A percentile compares a stretch with the other conserved stretches of the same genome.
phyloP scores from a whole-genome alignment of 2,329 filamentous ascomycete species.

The Epichloe hybrida region DNA sequence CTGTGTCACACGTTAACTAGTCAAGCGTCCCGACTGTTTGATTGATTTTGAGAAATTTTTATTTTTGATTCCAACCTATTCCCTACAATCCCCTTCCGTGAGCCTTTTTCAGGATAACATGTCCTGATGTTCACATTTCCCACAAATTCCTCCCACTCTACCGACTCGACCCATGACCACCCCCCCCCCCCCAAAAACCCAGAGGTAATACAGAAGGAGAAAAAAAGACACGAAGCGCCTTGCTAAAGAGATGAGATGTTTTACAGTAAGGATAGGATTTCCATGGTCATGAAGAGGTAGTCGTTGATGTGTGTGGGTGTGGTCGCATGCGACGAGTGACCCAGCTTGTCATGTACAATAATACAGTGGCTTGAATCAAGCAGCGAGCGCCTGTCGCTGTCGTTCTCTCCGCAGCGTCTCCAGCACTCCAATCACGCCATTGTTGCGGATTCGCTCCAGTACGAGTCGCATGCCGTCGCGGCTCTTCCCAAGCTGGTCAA shows the following conservation, averaged over 20 bases:
- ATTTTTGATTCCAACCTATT: background rate
- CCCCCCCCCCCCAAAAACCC: background rate
- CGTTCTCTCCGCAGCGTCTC: constrained; percentile 38
- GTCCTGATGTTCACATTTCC: background rate
- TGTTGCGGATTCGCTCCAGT: constrained; percentile 52
- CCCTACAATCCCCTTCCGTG: background rate
- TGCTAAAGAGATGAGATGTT: constrained; percentile 21
- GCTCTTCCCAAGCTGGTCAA: constrained; percentile 66
- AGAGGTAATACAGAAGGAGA: constrained; percentile 1
- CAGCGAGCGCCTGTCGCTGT: constrained; percentile 15
- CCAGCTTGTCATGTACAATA: constrained; percentile 1
- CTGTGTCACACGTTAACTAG: background rate
- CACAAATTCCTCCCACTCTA: background rate
- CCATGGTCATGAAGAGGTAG: constrained; percentile 6
- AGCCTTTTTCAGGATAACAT: background rate
- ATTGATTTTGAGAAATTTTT: background rate
- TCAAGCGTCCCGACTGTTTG: background rate
- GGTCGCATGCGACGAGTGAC: constrained; percentile 1
- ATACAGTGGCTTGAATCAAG: constrained; percentile 4
- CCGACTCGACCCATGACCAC: background rate
- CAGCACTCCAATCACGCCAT: constrained; percentile 43
- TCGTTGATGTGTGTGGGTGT: background rate
- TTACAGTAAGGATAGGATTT: constrained; percentile 17
- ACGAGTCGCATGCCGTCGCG: constrained; percentile 75
- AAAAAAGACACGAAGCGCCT: constrained; percentile 20